Base-by-base conservation (phyloP, 192 early-diverging fungal species). In the Ambispora gerdemannii region DNA sequence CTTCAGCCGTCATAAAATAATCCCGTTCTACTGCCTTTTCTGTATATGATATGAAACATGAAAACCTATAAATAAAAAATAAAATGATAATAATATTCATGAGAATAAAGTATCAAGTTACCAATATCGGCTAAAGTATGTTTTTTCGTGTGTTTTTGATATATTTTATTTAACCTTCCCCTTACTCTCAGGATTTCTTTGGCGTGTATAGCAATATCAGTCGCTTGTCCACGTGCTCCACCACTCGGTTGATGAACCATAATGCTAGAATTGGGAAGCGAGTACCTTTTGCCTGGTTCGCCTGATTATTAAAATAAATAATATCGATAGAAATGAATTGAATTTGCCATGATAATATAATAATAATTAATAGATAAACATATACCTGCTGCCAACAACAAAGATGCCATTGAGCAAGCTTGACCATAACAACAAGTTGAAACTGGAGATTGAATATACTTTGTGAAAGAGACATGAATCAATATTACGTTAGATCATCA, bases 181-280 rank as follows among this genome's bases (percentile, higher is more conserved):
- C 94, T 80, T 0, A 93, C 89, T 50, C 91, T 85, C 32, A 99
- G 78, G 36, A 99, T 99, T 80, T 99, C 95, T 4, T 92, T 78
- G 0, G 95, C 95, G 71, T 99, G 97, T 59, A 97, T 99, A 4
- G 93, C 95, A 74, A 99, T 97, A 71, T 99, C 97, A 28, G 89
- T 90, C 0, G 97, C 95, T 77, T 97, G 97, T 27, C 95, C 95
- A 38, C 86, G 80, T 8, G 97, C 95, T 8, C 95, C 95, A 24
- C 97, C 97, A 33, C 89, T 93, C 25, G 97, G 97, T 78, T 99
- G 97, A 75, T 99, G 97, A 52, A 99, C 90, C 97, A 97, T 99
- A 25, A 99, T 89, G 2, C 89, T 84, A 4, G 95, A 88, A 75
- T 99, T 91, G 10, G 95, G 95, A 19, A 99, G 77, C 24, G 93